A percentile compares a stretch with the other conserved stretches of the same genome.
These are phyloP conservation scores for Dictyophora rubrovolvata DNA, from an alignment of 768 basidiomycete species.

Conservation along the genomic window DNA sequence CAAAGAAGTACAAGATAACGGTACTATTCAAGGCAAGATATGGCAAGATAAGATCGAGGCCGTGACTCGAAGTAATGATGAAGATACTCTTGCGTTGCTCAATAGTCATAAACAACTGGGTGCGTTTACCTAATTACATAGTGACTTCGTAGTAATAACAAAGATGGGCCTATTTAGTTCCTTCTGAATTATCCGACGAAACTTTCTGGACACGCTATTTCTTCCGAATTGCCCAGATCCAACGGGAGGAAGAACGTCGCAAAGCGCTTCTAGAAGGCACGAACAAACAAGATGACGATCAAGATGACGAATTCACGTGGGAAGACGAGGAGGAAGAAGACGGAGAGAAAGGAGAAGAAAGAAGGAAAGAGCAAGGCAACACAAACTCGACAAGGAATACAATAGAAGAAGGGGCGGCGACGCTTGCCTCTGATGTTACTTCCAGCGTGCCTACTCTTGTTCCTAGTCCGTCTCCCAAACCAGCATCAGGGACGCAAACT, in stretches of 20 bases:
- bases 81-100: conserved; percentile 43
- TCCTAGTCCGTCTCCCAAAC: conserved; percentile 2
- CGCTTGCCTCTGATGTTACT: conserved; percentile 3
- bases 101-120: conserved; percentile 49
- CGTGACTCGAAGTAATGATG: conserved; percentile 30
- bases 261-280: conserved; percentile 67
- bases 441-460: not conserved
- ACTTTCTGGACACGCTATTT: conserved; percentile 86
- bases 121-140: conserved; percentile 24
- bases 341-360: conserved; percentile 37
- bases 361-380: conserved; percentile 4
- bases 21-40: conserved; percentile 44
- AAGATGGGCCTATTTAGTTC: conserved; percentile 38
- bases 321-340: conserved; percentile 82
- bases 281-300: conserved; percentile 65
- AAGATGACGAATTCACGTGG: conserved; percentile 54
- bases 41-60: conserved; percentile 46
- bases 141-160: conserved; percentile 9
- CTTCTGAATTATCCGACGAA: conserved; percentile 48
- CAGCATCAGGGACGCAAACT: conserved; percentile 18
- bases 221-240: conserved; percentile 78
- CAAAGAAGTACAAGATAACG: conserved; percentile 39
- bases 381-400: not conserved
- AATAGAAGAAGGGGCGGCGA: not conserved
- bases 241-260: conserved; percentile 66